Evolutionary conservation across 1,139 yeast genomes (phyloP), one percentile per base, ranked within the genome.

Genomic region (Meyerozyma elateridarum): DNA sequence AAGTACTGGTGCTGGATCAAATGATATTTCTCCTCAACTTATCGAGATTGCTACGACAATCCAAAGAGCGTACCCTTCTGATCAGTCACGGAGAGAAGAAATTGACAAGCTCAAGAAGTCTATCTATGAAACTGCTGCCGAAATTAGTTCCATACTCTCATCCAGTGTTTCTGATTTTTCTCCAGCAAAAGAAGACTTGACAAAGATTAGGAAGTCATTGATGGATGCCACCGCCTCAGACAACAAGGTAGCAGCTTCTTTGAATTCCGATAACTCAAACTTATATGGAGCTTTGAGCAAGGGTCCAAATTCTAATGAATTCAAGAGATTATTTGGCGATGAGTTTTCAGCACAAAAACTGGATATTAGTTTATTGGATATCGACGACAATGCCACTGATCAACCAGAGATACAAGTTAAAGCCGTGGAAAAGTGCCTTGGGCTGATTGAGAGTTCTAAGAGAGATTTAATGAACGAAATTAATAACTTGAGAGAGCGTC

Each of bases 201-300:
- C 73, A 11, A 68, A 70, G 30, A 66, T 76, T 27, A 82, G 82
- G 46, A 76, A 76, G 41, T 73, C 85, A 1, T 61, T 91, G 35
- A 61, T 79, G 20, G 80, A 79, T 34, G 91, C 94, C 0, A 70
- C 83, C 0, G 64, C 62, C 20, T 73, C 89, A 0, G 96, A 88
- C 52, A 63, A 64, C 11, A 70, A 71, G 45, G 59, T 85, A 17
- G 69, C 69, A 38, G 56, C 52, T 1, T 42, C 65, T 13, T 52
- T 68, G 5, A 53, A 51, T 34, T 49, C 47, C 3, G 54, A 52
- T 1, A 51, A 59, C 28, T 36, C 36, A 4, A 45, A 44, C 11
- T 49, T 66, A 16, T 62, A 61, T 33, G 39, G 38, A 4, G 48
- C 47, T 2, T 46, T 68, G n/a, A 56, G 59, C 1, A 49, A 56